Evolutionary conservation across 78 protist species (phyloP).

Genomic region (Emiliania huxleyi): DNA sequence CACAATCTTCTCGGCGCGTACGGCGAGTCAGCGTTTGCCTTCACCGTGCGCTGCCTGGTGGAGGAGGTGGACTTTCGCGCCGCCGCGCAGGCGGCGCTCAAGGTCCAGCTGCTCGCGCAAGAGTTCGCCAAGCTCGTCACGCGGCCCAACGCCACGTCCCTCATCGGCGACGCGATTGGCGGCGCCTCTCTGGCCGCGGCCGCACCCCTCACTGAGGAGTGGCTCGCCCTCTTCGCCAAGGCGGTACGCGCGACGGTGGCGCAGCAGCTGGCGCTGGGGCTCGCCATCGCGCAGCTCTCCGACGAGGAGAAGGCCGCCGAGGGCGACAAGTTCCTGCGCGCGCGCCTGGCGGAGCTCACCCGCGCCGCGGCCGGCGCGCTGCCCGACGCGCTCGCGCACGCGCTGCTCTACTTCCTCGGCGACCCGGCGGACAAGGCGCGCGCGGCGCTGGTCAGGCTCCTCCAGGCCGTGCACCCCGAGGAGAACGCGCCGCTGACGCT

Average conservation of each 20-base stretch:
- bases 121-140: neutral
- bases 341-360: neutral
- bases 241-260: neutral
- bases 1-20: neutral
- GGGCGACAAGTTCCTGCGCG: neutral
- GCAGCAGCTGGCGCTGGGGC: slow-evolving; percentile 19
- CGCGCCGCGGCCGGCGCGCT: neutral
- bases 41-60: neutral
- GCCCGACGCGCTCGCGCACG: slow-evolving; percentile 8
- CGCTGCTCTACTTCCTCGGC: slow-evolving; percentile 14
- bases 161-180: neutral
- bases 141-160: neutral
- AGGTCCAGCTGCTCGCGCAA: neutral
- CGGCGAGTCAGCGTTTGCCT: neutral
- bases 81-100: neutral
- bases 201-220: neutral
- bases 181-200: neutral
- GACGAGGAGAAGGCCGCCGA: neutral
- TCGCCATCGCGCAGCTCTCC: neutral
- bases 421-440: neutral
- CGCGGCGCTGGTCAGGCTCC: neutral
- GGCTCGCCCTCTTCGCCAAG: neutral
- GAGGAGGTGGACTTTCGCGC: slow-evolving; percentile 25
- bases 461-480: neutral
- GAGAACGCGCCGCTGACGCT: neutral